Evolutionary conservation across 208 protist genomes (phyloP), one percentile per base, ranked within the genome.

Genomic region (Trypanosoma boissoni): DNA sequence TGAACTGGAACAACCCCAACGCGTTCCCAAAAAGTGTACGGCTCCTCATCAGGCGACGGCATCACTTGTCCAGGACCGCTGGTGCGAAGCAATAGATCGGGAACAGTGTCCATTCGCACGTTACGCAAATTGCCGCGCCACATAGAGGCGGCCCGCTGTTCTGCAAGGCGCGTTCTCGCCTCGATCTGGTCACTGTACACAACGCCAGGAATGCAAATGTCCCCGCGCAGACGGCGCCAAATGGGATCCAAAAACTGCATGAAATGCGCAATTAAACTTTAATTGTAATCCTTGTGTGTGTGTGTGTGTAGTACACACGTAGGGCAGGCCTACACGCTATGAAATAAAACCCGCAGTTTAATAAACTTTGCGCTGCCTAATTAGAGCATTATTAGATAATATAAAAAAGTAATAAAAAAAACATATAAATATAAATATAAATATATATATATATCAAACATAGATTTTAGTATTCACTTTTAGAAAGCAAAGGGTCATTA

Each of bases 1-100:
- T 91, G 82, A 34, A 95, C 76, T 1, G 84, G 83, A 10, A 91
- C 79, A 0, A 92, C 59, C 2, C 88, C 88, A 18, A 89, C 50
- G n/a, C 84, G 84, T 58, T 95, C 84, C 78, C 76, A 87, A 49
- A 87, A 91, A 16, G 85, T 91, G 76, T 92, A 95, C n/a, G 88
- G 88, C 65, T 80, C 74, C 64, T 80, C 76, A 74, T 92, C 88
- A 0, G 85, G 88, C 5, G 83, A 84, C 2, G 72, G 59, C 18
- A 59, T 28, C 20, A 51, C 41, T 3, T 57, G 21, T 18, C 49
- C 48, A 34, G 26, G 20, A 34, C 36, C 41, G 53, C 50, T 60
- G 9, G 64, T 43, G 14, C 68, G 54, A 5, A 77, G n/a, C 3
- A 84, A 42, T 21, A 53, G 56, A 14, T 37, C 65, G 0, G 83